These are phyloP conservation scores for Gliomastix tumulicola DNA, from an alignment of 2,329 filamentous ascomycete genomes.

Conservation along the genomic window DNA sequence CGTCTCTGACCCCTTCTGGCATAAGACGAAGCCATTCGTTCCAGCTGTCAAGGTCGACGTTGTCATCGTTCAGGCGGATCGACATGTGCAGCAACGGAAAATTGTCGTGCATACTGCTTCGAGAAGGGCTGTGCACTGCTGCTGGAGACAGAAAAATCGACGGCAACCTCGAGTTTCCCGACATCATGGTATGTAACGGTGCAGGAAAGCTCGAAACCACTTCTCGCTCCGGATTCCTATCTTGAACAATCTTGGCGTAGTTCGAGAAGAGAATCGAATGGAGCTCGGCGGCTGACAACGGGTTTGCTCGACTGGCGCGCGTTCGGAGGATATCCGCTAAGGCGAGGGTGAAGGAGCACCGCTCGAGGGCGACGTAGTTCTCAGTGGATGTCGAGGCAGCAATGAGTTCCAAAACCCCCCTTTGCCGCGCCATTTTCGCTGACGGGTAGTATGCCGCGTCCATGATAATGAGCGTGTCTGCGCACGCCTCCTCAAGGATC, in stretches of 20 bases:
- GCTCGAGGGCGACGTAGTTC: constrained; percentile 37
- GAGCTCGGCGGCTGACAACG: constrained; percentile 44
- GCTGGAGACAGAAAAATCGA: constrained; percentile 49
- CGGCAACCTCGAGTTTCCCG: constrained; percentile 43
- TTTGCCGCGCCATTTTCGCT: constrained; percentile 41
- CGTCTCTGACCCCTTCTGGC: constrained; percentile 48
- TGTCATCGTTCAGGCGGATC: constrained; percentile 43
- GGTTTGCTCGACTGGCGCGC: constrained; percentile 34
- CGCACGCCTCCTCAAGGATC: constrained; percentile 45
- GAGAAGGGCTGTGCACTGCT: constrained; percentile 30
- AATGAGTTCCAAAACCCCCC: constrained; percentile 48
- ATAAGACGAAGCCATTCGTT: constrained; percentile 52
- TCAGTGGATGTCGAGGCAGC: constrained; percentile 48
- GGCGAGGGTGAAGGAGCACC: constrained; percentile 44
- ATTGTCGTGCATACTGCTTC: constrained; percentile 31
- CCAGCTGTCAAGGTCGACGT: constrained; percentile 45
- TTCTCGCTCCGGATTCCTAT: constrained; percentile 39
- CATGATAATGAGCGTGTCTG: constrained; percentile 52
- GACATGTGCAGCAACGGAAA: constrained; percentile 42
- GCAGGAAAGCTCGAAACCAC: constrained; percentile 41
- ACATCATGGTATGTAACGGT: constrained; percentile 49
- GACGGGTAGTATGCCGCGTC: constrained; percentile 52
- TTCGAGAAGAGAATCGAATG: constrained; percentile 44
- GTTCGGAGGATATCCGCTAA: constrained; percentile 42
- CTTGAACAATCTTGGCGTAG: constrained; percentile 45